These are phyloP conservation scores for Mayamaea pseudoterrestris DNA, from an alignment of 108 stramenopile genomes.

Conservation along the genomic window DNA sequence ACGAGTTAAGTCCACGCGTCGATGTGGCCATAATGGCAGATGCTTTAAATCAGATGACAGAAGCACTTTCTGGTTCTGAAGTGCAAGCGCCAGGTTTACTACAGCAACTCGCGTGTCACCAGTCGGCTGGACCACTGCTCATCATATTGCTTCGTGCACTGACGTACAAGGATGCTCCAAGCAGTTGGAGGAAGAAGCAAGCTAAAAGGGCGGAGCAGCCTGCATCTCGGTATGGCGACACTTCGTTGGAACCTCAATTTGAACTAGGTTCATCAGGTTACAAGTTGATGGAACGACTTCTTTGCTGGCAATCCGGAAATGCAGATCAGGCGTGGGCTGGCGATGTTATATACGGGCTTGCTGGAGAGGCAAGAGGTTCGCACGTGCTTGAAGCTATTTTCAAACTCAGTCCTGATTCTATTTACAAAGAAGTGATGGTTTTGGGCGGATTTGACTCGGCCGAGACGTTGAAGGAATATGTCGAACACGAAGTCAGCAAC, in stretches of 20 bases:
- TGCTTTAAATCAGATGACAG: slow-evolving; percentile 18
- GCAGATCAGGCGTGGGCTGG: slow-evolving; percentile 25
- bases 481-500: slow-evolving; percentile 61
- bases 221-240: too few species aligned
- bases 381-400: slow-evolving; percentile 67
- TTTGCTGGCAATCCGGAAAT: slow-evolving; percentile 42
- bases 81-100: slow-evolving; percentile 31
- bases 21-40: neutral
- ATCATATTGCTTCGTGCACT: slow-evolving; percentile 52
- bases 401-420: slow-evolving; percentile 37
- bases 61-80: slow-evolving; percentile 13
- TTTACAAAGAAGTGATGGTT: slow-evolving; percentile 37
- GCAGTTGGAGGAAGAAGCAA: neutral
- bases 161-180: slow-evolving; percentile 27
- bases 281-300: slow-evolving; percentile 34
- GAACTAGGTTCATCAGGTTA: slow-evolving; percentile 40
- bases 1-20: too few species aligned
- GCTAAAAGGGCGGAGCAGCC: slow-evolving; percentile 4
- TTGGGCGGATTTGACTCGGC: slow-evolving; percentile 41
- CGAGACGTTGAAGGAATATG: slow-evolving; percentile 54
- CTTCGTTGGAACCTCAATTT: slow-evolving; percentile 44
- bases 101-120: slow-evolving; percentile 60
- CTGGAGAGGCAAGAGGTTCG: slow-evolving; percentile 71
- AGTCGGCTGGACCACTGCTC: slow-evolving; percentile 69
- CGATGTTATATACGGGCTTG: slow-evolving; percentile 71